Evolutionary conservation across 441 rosid genomes (phyloP).

Genomic region (Erodium chrysanthum): DNA sequence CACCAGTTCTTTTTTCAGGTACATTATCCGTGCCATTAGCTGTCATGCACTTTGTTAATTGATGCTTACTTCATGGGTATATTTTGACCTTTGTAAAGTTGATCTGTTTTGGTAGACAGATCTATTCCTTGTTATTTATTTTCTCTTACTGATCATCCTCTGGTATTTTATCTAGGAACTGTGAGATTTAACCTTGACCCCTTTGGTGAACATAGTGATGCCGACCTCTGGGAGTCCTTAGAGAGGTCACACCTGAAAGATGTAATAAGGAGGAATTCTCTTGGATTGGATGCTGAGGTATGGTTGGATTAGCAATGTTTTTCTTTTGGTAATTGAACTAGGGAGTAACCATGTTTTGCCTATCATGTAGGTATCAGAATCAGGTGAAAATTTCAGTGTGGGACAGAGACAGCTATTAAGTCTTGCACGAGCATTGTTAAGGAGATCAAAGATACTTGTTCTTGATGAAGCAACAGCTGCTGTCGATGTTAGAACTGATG

Average conservation of each 20-base stretch:
- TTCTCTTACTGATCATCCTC: constrained; percentile 4
- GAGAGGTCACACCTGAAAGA: constrained; percentile 91
- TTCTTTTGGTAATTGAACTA: neutral
- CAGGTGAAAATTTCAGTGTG: constrained; percentile 88
- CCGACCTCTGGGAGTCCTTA: constrained; percentile 85
- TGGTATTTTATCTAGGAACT: constrained; percentile 39
- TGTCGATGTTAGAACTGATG: constrained; percentile 90
- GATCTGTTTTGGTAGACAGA: neutral
- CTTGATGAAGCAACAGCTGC: constrained; percentile 98
- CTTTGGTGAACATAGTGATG: constrained; percentile 77
- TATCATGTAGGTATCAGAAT: constrained; percentile 56
- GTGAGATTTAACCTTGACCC: constrained; percentile 95
- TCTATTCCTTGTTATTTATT: neutral
- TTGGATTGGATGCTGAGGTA: constrained; percentile 85
- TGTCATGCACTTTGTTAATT: neutral
- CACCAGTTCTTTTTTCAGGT: constrained; percentile 97
- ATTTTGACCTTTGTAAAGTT: neutral
- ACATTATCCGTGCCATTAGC: constrained; percentile 6
- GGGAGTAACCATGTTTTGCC: neutral
- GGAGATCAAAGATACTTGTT: constrained; percentile 88
- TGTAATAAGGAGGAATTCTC: constrained; percentile 59
- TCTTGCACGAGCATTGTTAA: constrained; percentile 82
- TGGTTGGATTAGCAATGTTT: neutral
- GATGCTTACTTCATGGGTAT: neutral
- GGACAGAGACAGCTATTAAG: constrained; percentile 88